These are phyloP conservation scores for Astrothelium subdiscretum DNA, from an alignment of 495 filamentous ascomycete genomes.

Conservation along the genomic window DNA sequence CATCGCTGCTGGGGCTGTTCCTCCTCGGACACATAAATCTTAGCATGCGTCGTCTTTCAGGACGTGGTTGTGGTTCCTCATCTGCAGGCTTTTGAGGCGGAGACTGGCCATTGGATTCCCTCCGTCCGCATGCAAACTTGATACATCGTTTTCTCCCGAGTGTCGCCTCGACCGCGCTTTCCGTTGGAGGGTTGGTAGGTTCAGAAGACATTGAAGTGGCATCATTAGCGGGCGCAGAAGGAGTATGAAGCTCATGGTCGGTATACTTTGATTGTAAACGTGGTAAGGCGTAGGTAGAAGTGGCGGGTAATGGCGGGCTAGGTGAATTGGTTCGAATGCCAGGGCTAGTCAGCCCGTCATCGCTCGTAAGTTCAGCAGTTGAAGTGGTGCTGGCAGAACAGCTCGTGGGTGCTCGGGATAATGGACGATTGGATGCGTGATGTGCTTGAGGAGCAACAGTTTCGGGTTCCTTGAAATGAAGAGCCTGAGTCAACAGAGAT, in stretches of 20 bases:
- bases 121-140: slow-evolving; percentile 68
- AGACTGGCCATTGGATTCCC: slow-evolving; percentile 27
- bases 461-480: slow-evolving; percentile 17
- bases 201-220: slow-evolving; percentile 17
- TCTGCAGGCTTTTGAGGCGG: slow-evolving; percentile 13
- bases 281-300: slow-evolving; percentile 20
- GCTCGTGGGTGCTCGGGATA: slow-evolving; percentile 34
- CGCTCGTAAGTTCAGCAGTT: slow-evolving; percentile 79
- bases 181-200: slow-evolving; percentile 4
- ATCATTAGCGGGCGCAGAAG: slow-evolving; percentile 21
- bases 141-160: slow-evolving; percentile 76
- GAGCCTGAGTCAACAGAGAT: slow-evolving; percentile 18
- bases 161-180: slow-evolving; percentile 28
- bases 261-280: slow-evolving; percentile 24
- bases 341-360: slow-evolving; percentile 83
- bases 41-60: slow-evolving; percentile 34
- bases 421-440: slow-evolving; percentile 5
- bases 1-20: not conserved
- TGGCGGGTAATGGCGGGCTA: slow-evolving; percentile 59
- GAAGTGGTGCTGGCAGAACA: slow-evolving; percentile 69
- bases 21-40: slow-evolving; percentile 51
- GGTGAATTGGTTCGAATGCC: slow-evolving; percentile 68
- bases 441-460: slow-evolving; percentile 10
- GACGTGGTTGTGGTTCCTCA: slow-evolving; percentile 34
- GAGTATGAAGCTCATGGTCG: slow-evolving; percentile 14